A percentile compares a stretch with the other conserved stretches of the same genome.
Conservation (phyloP, 1,284 basidiomycete species). For the Trichosporon sp. region DNA sequence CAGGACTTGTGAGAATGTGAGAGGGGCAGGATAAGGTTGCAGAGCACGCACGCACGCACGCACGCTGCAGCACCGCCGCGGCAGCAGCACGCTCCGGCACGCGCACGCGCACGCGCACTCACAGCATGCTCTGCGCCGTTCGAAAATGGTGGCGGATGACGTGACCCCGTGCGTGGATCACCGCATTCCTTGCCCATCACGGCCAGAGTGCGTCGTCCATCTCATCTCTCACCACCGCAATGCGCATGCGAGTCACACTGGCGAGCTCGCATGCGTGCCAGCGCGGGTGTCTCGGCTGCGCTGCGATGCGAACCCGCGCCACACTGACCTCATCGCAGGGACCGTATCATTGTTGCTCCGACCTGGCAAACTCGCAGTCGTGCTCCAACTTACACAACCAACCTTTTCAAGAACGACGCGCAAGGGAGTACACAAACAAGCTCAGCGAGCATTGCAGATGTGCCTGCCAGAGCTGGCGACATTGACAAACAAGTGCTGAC, state of each 20-base stretch:
- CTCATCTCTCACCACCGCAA: neutral
- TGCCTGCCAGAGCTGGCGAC: too few species aligned
- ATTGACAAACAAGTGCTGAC: too few species aligned
- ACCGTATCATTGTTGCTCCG: neutral
- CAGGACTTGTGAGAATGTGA: neutral
- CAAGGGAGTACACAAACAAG: neutral
- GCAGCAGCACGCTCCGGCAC: neutral
- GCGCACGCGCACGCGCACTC: neutral
- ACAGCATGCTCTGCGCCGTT: neutral
- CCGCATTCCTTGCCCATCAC: neutral
- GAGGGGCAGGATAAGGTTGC: neutral
- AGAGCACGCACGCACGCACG: too few species aligned
- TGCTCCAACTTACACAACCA: too few species aligned
- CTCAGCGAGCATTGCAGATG: too few species aligned
- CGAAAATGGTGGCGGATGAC: slow-evolving; percentile 4
- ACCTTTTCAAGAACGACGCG: too few species aligned
- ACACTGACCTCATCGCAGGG: neutral
- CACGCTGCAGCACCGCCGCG: neutral
- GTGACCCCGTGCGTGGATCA: neutral
- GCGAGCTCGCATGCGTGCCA: neutral
- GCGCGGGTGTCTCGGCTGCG: neutral
- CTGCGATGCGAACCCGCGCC: neutral
- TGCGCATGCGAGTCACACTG: neutral
- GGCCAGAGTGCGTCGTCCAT: too few species aligned
- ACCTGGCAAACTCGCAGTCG: too few species aligned